Conservation (phyloP, 331 rosid genomes). For the Telfairia occidentalis region DNA sequence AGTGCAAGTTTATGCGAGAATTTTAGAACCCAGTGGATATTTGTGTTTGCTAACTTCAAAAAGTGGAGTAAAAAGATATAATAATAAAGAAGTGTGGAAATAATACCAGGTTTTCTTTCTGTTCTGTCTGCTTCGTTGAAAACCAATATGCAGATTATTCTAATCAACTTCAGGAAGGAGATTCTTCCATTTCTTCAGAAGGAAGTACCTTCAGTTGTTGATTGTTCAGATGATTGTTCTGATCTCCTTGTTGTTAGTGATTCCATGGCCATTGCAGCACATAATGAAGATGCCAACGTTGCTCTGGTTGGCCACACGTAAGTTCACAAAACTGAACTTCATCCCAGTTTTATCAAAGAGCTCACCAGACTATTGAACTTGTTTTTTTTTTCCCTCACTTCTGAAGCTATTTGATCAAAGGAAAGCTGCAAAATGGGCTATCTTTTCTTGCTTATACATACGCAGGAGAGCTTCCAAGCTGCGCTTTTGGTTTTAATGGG, state of each 20-base stretch:
- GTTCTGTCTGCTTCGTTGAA: background rate
- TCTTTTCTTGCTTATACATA: conserved; percentile 64
- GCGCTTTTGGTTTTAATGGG: conserved; percentile 68
- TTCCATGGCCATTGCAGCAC: conserved; percentile 67
- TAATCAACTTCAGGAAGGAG: conserved; percentile 72
- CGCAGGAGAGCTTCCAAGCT: conserved; percentile 92
- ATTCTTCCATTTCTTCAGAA: conserved; percentile 59
- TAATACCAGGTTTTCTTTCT: background rate
- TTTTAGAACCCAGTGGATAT: background rate
- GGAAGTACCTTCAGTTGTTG: conserved; percentile 1
- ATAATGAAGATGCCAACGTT: conserved; percentile 82
- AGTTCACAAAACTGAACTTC: conserved; percentile 9
- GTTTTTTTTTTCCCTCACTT: background rate
- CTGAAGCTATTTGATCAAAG: conserved; percentile 64
- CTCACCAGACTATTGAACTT: background rate
- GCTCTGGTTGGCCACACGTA: conserved; percentile 75
- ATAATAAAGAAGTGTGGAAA: background rate
- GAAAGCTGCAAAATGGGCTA: conserved; percentile 33
- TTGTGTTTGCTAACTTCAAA: background rate
- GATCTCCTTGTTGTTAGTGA: conserved; percentile 57
- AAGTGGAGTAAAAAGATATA: background rate
- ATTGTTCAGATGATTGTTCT: conserved; percentile 54
- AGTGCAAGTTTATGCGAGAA: background rate
- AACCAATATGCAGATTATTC: conserved; percentile 40
- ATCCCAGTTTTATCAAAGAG: background rate